phyloP scores from a whole-genome alignment of 768 basidiomycete species.

The Pleurotus ostreatus region DNA sequence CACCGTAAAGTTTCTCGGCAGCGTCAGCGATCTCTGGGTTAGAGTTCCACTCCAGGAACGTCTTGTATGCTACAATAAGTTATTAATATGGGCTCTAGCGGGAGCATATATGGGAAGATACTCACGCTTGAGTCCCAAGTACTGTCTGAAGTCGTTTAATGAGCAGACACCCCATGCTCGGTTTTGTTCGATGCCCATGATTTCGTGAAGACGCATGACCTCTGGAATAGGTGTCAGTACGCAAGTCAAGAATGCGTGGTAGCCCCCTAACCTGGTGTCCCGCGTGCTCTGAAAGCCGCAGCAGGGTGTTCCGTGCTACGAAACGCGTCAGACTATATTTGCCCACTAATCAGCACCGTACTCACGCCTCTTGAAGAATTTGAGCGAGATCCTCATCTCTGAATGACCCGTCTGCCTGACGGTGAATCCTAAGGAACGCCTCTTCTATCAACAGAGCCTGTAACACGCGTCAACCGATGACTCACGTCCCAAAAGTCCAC shows the following conservation, averaged over 20 bases:
- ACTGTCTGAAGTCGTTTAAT: constrained; percentile 80
- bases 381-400: constrained; percentile 68
- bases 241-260: background rate
- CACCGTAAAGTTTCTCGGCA: constrained; percentile 74
- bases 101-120: background rate
- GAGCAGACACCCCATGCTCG: constrained; percentile 80
- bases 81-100: background rate
- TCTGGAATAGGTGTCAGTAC: constrained; percentile 13
- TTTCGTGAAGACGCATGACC: constrained; percentile 73
- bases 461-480: background rate
- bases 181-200: constrained; percentile 81
- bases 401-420: constrained; percentile 59
- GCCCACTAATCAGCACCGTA: constrained; percentile 8
- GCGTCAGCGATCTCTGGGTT: constrained; percentile 61
- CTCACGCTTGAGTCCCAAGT: constrained; percentile 74
- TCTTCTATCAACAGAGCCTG: background rate
- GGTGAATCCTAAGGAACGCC: constrained; percentile 43
- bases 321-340: constrained; percentile 5
- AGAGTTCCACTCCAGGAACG: constrained; percentile 81
- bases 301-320: constrained; percentile 68
- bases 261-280: constrained; percentile 50
- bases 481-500: constrained; percentile 68
- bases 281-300: constrained; percentile 69
- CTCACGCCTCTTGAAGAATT: constrained; percentile 65
- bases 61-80: constrained; percentile 49